Base-by-base conservation (phyloP, 495 filamentous ascomycete species). In the Podospora pseudocomata region DNA sequence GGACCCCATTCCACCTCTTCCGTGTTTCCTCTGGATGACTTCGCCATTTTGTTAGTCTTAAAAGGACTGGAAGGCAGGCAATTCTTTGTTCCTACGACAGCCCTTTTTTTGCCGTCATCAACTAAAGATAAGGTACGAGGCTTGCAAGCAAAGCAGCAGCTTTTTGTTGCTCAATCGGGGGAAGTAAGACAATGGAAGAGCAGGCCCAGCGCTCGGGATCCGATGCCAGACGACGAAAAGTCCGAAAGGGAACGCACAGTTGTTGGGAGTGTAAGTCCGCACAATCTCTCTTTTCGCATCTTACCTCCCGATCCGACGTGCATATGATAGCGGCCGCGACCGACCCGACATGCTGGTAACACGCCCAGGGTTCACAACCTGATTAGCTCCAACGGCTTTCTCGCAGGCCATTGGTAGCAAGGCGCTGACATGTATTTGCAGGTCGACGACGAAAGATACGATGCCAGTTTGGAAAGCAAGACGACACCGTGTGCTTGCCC, bases 171-270 rank as follows among this genome's bases (percentile, higher is more conserved):
- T 1, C 39, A 49, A 49, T 18, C 39, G 9, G 39, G 39, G 39
- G 13, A 11, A 49, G 39, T 49, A 49, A 49, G 39, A 49, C 39
- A 16, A 49, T 49, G 39, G 39, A 49, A 49, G 39, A 49, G 5
- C 39, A 49, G 13, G 39, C 39, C n/a, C 63, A 65, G 49, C 61
- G 34, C 32, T 30, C 59, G 11, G 68, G 20, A 16, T 60, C 67
- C 27, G 72, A 74, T 20, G 44, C 62, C 20, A 61, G 65, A 59
- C 73, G 84, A 59, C 82, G 84, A 68, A 84, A 80, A 70, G 75
- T 86, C 56, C 81, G 85, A 30, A 87, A 85, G 68, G 84, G 84
- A 15, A 87, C 84, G 13, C 80, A 81, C 66, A 86, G 83, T 70
- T 87, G 84, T 66, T 84, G 80, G 80, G 84, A 86, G 79, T 87